Evolutionary conservation across 139 green algal species (phyloP).

Genomic region (Spirogloea muscicola): DNA sequence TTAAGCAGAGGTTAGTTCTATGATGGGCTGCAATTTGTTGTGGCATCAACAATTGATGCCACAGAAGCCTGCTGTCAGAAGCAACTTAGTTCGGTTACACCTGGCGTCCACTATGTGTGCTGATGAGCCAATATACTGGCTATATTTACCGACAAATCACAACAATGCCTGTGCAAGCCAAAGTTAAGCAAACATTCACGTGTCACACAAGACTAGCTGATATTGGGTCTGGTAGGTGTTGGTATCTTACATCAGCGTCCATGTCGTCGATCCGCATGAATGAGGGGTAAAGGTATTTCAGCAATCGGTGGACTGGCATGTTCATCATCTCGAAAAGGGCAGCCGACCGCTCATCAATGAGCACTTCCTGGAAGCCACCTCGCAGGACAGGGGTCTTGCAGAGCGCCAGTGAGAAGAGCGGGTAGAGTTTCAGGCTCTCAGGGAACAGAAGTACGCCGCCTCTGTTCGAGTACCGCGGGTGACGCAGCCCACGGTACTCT

Average conservation of each 20-base stretch:
- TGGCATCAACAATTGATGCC: background rate
- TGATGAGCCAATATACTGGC: too few species aligned
- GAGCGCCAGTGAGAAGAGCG: conserved; percentile 72
- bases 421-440: conserved; percentile 67
- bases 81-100: background rate
- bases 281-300: conserved; percentile 66
- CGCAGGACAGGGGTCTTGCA: conserved; percentile 72
- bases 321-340: conserved; percentile 69
- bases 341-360: conserved; percentile 75
- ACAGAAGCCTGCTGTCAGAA: background rate
- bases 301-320: conserved; percentile 55
- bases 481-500: conserved; percentile 84
- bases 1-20: background rate
- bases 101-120: too few species aligned
- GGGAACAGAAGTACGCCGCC: conserved; percentile 73
- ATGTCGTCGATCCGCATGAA: conserved; percentile 63
- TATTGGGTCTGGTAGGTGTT: too few species aligned
- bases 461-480: conserved; percentile 37
- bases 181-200: too few species aligned
- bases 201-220: too few species aligned
- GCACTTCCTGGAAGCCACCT: conserved; percentile 56
- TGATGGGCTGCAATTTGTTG: background rate
- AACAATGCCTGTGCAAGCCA: too few species aligned
- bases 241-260: conserved; percentile 24
- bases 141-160: too few species aligned